Conservation (phyloP, 768 basidiomycete species). For the Kwoniella heveanensis region DNA sequence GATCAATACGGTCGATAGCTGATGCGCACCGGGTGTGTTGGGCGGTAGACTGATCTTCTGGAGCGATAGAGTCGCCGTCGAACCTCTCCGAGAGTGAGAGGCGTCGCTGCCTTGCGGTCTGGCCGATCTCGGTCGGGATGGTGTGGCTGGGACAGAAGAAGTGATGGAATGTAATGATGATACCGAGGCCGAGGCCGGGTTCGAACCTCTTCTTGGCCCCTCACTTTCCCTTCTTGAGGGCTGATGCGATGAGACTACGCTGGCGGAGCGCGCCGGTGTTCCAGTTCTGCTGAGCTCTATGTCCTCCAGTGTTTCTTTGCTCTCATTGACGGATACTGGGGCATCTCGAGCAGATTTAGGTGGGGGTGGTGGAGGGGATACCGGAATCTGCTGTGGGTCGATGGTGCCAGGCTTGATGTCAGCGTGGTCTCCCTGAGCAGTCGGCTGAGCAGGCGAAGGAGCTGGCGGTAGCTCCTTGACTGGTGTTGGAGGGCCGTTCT, state of each 20-base stretch:
- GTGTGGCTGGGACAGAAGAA: slow-evolving; percentile 26
- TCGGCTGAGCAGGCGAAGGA: neutral
- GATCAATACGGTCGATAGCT: slow-evolving; percentile 53
- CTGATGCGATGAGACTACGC: slow-evolving; percentile 8
- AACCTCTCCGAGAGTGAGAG: slow-evolving; percentile 40
- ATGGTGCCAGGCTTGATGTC: neutral
- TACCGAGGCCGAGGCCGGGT: slow-evolving; percentile 36
- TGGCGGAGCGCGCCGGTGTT: slow-evolving; percentile 21
- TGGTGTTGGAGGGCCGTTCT: slow-evolving; percentile 23
- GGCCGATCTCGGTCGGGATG: slow-evolving; percentile 33
- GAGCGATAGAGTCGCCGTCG: slow-evolving; percentile 49
- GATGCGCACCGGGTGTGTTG: slow-evolving; percentile 31
- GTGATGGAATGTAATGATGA: slow-evolving; percentile 40
- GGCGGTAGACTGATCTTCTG: slow-evolving; percentile 17
- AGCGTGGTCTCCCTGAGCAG: neutral
- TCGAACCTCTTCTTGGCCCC: slow-evolving; percentile 14
- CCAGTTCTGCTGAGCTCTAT: slow-evolving; percentile 29
- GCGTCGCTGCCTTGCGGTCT: slow-evolving; percentile 10
- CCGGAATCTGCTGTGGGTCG: slow-evolving; percentile 11
- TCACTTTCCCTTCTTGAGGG: slow-evolving; percentile 13
- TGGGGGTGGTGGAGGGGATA: slow-evolving; percentile 26
- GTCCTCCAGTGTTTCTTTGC: slow-evolving; percentile 32
- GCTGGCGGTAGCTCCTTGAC: slow-evolving; percentile 22
- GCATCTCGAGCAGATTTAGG: slow-evolving; percentile 16
- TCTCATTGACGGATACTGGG: slow-evolving; percentile 14